Conservation (phyloP, 352 stramenopile species). For the Globisporangium rhizosaccharum region DNA sequence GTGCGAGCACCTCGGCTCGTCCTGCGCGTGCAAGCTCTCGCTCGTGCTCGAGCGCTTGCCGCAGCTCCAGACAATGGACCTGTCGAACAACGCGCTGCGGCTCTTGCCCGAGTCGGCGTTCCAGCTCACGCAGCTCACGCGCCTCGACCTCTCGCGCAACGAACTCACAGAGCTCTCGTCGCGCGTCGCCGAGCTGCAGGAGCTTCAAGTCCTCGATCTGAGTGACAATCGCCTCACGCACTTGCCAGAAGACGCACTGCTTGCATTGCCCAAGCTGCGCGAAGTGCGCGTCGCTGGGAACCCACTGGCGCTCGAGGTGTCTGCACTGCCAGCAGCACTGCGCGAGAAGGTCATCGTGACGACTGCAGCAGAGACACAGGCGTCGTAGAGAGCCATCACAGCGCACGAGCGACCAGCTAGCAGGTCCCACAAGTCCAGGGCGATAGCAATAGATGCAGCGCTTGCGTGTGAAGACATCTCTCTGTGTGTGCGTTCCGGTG, state of each 20-base stretch:
- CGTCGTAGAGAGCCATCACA: neutral
- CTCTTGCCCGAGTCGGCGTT: conserved; percentile 79
- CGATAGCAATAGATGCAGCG: neutral
- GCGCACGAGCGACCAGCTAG: too few species aligned
- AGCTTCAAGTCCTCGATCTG: conserved; percentile 61
- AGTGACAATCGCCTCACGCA: conserved; percentile 40
- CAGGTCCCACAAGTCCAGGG: neutral
- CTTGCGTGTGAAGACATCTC: too few species aligned
- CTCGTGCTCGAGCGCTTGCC: conserved; percentile 72
- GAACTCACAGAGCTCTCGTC: conserved; percentile 40
- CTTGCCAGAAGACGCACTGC: conserved; percentile 37
- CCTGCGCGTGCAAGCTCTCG: conserved; percentile 81
- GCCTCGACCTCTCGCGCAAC: conserved; percentile 69
- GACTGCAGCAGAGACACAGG: neutral
- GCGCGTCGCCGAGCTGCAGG: conserved; percentile 35
- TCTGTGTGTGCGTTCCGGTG: too few species aligned
- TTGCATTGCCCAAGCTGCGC: conserved; percentile 28
- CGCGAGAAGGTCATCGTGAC: conserved; percentile 25
- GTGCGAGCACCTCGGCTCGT: conserved; percentile 86
- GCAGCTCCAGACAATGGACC: conserved; percentile 55
- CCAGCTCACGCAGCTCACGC: conserved; percentile 43
- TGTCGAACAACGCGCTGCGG: conserved; percentile 73
- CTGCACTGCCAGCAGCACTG: conserved; percentile 22
- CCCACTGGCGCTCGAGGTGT: conserved; percentile 18
- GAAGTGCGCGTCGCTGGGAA: conserved; percentile 48